Evolutionary conservation across 2,329 filamentous ascomycete genomes (phyloP), one percentile per base, ranked within the genome.

Genomic region (Aspergillus melleus): DNA sequence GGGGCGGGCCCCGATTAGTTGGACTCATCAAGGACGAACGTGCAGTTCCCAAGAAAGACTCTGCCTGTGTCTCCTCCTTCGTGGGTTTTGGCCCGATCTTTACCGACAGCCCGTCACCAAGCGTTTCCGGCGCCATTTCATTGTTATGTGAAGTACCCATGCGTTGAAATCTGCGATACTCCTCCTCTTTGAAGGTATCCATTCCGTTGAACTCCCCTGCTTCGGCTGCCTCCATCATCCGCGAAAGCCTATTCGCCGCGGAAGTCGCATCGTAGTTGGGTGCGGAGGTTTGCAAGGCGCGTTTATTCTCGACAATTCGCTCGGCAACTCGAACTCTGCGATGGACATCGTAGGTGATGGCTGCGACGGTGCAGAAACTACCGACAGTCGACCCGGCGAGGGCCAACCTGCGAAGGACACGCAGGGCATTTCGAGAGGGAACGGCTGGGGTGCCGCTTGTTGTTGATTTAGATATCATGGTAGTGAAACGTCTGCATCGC

Each of bases 201-300:
- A 78, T 52, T 0, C 77, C 75, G 57, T 74, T 70, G 47, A 79
- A 79, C 22, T 79, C 76, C 1, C 76, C 77, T 2, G 74, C 73
- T 59, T 80, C 78, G 2, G 78, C 78, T 3, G 77, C 76, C 51
- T 78, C 76, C 62, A 80, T 76, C 76, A 79, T 79, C 11, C 69
- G 67, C 6, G 74, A 71, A 10, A 79, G 66, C 42, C 73, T 68
- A 47, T 63, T 70, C 20, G 76, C 73, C 14, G 76, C 72, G 46
- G 71, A 68, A 22, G 72, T 74, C 51, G 76, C 72, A 76, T 76
- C 70, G 66, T 78, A 79, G 52, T 76, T 75, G 1, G 77, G 75
- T 11, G 76, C 75, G 32, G 76, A 76, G 39, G 75, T 71, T 55
- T 76, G 76, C 9, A 79, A 58, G 47, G 71, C 73, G 52, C 77